Base-by-base conservation (phyloP, 2,329 filamentous ascomycete genomes). In the Talaromyces funiculosus region DNA sequence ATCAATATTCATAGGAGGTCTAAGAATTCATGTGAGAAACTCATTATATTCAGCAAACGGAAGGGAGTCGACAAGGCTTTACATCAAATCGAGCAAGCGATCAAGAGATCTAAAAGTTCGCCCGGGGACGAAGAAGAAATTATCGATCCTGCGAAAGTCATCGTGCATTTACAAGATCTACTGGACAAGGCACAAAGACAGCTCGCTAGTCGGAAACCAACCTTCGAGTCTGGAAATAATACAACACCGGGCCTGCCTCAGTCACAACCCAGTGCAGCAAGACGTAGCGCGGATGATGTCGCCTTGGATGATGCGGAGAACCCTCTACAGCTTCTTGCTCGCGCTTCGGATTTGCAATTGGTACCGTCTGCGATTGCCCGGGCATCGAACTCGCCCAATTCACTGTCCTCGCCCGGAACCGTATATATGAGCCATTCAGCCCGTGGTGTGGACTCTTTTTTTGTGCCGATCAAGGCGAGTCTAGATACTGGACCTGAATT, bases 271-370 rank as follows among this genome's bases (percentile, higher is more conserved):
- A 31, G 40, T 20, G 66, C 68, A 8, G 66, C 61, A 7, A 70
- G 68, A 35, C 62, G 63, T 12, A 69, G 69, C 33, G 68, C 69
- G 16, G 78, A 81, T 38, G 83, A 85, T 58, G 81, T 88, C 33
- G 81, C 85, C 12, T 77, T 89, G 26, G 87, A 90, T 65, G 88
- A 90, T 69, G 88, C 88, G 3, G 88, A 91, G 68, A 91, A 90
- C 63, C 88, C 88, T 0, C 75, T 90, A 4, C 88, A 91, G 70
- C 76, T 90, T 16, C 83, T 91, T 35, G 88, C 88, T 2, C 82
- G 88, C 33, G 88, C 88, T 1, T 90, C 88, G 0, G 87, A 89
- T 72, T 79, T 89, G 40, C 82, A 84, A 61, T 77, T 84, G n/a
- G 82, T 80, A 24, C 80, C 73, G 18, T 70, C 64, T 60, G 62